A percentile compares a stretch with the other conserved stretches of the same genome.
Conservation (phyloP, 169 alveolate genomes). For the Cryptosporidium tyzzeri region DNA sequence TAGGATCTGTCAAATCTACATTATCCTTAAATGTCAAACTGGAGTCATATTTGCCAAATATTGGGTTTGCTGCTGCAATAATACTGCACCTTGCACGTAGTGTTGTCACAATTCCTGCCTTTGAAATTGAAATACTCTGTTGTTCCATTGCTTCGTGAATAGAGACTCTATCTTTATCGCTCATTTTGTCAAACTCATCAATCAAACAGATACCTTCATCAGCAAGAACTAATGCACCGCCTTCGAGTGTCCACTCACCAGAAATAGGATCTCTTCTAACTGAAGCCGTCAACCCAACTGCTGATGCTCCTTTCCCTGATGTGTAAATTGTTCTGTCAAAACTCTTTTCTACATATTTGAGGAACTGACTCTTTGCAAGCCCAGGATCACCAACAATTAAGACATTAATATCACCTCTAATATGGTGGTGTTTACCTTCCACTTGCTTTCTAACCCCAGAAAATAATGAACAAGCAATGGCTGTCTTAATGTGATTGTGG, state of each 20-base stretch:
- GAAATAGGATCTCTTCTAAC: constrained; percentile 96
- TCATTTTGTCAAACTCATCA: constrained; percentile 99
- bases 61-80: constrained; percentile 99
- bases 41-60: constrained; percentile 95
- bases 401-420: constrained; percentile 97
- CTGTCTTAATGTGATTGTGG: constrained; percentile 92
- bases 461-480: constrained; percentile 92
- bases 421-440: constrained; percentile 93
- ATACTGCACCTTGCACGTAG: constrained; percentile 98
- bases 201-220: constrained; percentile 99
- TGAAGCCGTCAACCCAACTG: constrained; percentile 99
- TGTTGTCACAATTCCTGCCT: constrained; percentile 98
- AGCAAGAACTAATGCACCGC: constrained; percentile 99
- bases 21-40: constrained; percentile 96
- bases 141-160: constrained; percentile 99
- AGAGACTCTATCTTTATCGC: constrained; percentile 98
- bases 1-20: constrained; percentile 99
- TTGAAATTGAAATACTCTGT: constrained; percentile 98
- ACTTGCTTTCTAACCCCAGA: constrained; percentile 94
- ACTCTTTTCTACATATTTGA: constrained; percentile 97
- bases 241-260: constrained; percentile 98
- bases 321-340: constrained; percentile 93
- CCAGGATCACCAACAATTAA: constrained; percentile 97
- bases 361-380: constrained; percentile 98
- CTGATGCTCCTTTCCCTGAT: constrained; percentile 99